These are phyloP conservation scores for Raphanus sativus DNA, from an alignment of 345 rosid species.

Conservation along the genomic window DNA sequence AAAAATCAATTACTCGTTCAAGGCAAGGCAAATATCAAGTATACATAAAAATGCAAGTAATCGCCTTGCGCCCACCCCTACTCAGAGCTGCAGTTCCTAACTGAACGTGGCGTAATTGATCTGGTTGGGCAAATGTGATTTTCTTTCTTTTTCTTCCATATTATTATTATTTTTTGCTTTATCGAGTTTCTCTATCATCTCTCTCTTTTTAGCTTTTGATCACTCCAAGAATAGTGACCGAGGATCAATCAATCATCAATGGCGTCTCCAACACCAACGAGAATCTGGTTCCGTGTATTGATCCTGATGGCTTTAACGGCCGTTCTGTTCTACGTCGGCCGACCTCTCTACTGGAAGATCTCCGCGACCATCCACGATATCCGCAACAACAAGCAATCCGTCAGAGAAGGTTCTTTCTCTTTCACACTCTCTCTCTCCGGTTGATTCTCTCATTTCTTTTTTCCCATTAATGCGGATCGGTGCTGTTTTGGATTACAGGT, in stretches of 20 bases:
- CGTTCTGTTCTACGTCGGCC: slow-evolving; percentile 66
- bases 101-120: not conserved
- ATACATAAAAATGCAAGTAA: too few species aligned
- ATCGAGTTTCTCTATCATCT: not conserved
- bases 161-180: not conserved
- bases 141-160: not conserved
- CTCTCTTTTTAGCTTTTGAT: not conserved
- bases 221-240: not conserved
- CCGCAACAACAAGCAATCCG: slow-evolving; percentile 82
- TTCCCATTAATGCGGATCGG: not conserved
- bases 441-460: not conserved
- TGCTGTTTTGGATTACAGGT: slow-evolving; percentile 47
- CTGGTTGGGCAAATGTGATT: not conserved
- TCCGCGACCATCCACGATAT: slow-evolving; percentile 88
- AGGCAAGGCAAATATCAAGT: too few species aligned
- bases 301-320: slow-evolving; percentile 39
- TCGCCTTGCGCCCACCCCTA: too few species aligned
- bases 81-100: not conserved
- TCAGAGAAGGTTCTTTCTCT: slow-evolving; percentile 58
- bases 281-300: slow-evolving; percentile 46
- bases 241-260: slow-evolving; percentile 27
- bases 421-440: not conserved
- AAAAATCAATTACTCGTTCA: too few species aligned
- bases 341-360: slow-evolving; percentile 94
- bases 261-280: slow-evolving; percentile 41